A percentile compares a stretch with the other conserved stretches of the same genome.
Conservation (phyloP, 1,284 basidiomycete species). For the Tylopilus sp. region DNA sequence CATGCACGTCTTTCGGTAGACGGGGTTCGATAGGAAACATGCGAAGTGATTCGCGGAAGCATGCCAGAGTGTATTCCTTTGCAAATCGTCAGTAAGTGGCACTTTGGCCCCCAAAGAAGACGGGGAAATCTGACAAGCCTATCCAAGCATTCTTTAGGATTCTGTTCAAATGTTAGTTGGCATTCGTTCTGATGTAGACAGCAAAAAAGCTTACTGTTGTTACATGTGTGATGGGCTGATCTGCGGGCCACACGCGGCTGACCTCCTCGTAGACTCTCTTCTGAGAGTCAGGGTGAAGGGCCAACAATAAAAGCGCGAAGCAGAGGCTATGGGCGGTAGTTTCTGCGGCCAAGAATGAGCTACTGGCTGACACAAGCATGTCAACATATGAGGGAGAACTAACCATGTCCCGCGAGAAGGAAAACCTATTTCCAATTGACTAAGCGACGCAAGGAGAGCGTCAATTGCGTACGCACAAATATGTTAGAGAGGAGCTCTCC, state of each 20-base stretch:
- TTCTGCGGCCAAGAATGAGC: constrained; percentile 30
- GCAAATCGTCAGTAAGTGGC: not conserved
- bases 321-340: constrained; percentile 44
- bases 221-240: constrained; percentile 23
- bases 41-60: constrained; percentile 44
- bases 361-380: not conserved
- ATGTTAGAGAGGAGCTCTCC: constrained; percentile 44
- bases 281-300: constrained; percentile 45
- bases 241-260: constrained; percentile 34
- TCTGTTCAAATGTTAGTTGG: constrained; percentile 20
- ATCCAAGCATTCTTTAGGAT: constrained; percentile 36
- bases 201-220: constrained; percentile 10
- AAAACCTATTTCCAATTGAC: constrained; percentile 30
- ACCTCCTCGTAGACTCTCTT: constrained; percentile 42
- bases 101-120: not conserved
- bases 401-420: constrained; percentile 36
- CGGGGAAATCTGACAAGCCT: constrained; percentile 30
- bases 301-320: constrained; percentile 42
- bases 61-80: constrained; percentile 41
- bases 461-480: constrained; percentile 35
- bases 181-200: not conserved
- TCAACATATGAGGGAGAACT: constrained; percentile 1
- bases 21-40: constrained; percentile 39
- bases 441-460: not conserved
- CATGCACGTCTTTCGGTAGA: constrained; percentile 39